Evolutionary conservation across 345 rosid species (phyloP).

Genomic region (Rhizophora apiculata): DNA sequence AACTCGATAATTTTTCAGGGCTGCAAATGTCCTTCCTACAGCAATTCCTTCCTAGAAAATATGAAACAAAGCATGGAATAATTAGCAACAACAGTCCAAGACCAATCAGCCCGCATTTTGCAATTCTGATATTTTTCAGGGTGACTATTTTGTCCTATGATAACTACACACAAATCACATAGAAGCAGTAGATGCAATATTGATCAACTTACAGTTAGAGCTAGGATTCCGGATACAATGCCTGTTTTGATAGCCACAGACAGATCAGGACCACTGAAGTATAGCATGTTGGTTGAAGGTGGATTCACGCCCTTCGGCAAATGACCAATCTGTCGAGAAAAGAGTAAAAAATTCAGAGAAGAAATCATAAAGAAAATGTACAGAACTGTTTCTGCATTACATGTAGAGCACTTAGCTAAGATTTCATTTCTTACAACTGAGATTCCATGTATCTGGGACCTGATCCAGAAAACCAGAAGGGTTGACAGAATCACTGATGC

Average conservation of each 20-base stretch:
- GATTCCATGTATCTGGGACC: constrained; percentile 60
- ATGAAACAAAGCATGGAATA: neutral
- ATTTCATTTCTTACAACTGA: constrained; percentile 46
- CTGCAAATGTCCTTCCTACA: constrained; percentile 95
- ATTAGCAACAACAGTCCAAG: neutral
- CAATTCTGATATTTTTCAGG: neutral
- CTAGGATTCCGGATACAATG: constrained; percentile 74
- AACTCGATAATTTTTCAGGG: constrained; percentile 77
- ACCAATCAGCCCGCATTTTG: too few species aligned
- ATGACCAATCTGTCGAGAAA: constrained; percentile 64
- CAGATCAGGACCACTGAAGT: constrained; percentile 53
- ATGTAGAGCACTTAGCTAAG: neutral
- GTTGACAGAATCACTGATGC: constrained; percentile 77
- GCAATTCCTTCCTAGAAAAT: constrained; percentile 89
- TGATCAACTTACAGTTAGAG: constrained; percentile 72
- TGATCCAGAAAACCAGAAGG: constrained; percentile 44
- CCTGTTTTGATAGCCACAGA: constrained; percentile 82
- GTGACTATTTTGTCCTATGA: neutral
- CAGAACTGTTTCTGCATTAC: neutral
- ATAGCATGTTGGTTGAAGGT: constrained; percentile 77
- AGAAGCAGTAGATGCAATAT: neutral
- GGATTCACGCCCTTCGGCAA: constrained; percentile 95
- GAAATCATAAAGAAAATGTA: neutral
- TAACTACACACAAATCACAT: neutral
- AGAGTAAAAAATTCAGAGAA: neutral